Conservation (phyloP, 2,329 filamentous ascomycete species). For the Capronia coronata region DNA sequence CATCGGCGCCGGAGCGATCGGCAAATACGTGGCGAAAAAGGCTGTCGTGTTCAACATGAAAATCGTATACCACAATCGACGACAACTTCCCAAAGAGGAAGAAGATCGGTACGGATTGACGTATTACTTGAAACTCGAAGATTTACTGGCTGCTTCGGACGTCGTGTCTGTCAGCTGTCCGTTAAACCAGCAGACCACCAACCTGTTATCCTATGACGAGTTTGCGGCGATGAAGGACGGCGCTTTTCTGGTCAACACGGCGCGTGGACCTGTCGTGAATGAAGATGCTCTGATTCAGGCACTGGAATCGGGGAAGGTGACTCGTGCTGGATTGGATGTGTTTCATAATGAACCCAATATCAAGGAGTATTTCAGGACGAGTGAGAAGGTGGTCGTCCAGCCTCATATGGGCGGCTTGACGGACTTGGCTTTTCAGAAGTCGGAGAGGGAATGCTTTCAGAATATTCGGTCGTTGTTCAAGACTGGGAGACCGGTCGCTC, state of each 20-base stretch:
- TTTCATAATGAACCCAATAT: constrained; percentile 6
- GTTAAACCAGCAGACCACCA: constrained; percentile 8
- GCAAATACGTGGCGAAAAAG: constrained; percentile 45
- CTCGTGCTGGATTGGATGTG: constrained; percentile 39
- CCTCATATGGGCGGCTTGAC: constrained; percentile 26
- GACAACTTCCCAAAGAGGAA: constrained; percentile 49
- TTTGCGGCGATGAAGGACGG: constrained; percentile 46
- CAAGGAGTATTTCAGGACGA: background rate
- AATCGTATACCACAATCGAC: constrained; percentile 68
- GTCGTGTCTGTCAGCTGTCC: constrained; percentile 33
- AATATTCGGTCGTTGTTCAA: constrained; percentile 39
- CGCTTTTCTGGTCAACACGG: constrained; percentile 46
- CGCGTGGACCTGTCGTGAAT: constrained; percentile 45
- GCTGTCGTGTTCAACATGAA: constrained; percentile 69
- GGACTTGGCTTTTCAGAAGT: constrained; percentile 33
- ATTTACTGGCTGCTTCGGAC: constrained; percentile 32
- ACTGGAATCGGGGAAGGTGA: constrained; percentile 42
- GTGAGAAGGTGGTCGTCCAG: constrained; percentile 1
- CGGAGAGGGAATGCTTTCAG: constrained; percentile 43
- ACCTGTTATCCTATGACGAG: constrained; percentile 33
- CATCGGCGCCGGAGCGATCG: constrained; percentile 46
- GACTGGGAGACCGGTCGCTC: constrained; percentile 36
- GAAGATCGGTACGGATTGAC: constrained; percentile 35
- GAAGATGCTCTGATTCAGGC: constrained; percentile 44
- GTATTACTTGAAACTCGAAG: constrained; percentile 27